Conservation (phyloP, 345 rosid genomes). For the Salix purpurea region DNA sequence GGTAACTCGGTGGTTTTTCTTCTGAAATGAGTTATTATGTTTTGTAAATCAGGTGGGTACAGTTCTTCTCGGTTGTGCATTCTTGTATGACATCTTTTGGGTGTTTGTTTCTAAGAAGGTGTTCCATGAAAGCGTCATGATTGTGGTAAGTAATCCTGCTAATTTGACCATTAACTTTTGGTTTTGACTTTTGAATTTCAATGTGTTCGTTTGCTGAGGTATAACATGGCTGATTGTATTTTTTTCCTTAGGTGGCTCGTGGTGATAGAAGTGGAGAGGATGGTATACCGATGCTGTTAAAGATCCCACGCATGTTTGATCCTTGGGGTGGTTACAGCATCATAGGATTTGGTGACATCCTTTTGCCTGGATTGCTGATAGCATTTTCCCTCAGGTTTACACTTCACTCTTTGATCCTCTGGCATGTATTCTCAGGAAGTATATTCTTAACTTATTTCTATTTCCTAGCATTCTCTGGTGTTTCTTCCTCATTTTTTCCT, state of each 20-base stretch:
- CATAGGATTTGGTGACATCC: conserved; percentile 98
- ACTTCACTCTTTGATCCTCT: neutral
- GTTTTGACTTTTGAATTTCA: neutral
- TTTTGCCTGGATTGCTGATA: conserved; percentile 82
- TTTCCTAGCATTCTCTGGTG: neutral
- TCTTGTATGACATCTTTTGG: conserved; percentile 97
- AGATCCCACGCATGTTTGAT: conserved; percentile 93
- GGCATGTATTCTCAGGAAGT: neutral
- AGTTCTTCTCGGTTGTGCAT: conserved; percentile 92
- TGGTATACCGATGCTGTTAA: conserved; percentile 96
- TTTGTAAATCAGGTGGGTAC: conserved; percentile 75
- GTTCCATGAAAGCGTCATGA: conserved; percentile 98
- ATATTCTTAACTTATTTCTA: neutral
- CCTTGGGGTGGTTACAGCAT: conserved; percentile 99
- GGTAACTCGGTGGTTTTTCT: neutral
- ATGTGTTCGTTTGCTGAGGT: conserved; percentile 3
- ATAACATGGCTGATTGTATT: conserved; percentile 6
- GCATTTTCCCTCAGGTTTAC: conserved; percentile 87
- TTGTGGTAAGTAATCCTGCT: conserved; percentile 63
- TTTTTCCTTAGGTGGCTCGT: conserved; percentile 73
- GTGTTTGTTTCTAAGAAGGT: conserved; percentile 90
- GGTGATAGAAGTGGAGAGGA: conserved; percentile 95
- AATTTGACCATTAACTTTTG: neutral
- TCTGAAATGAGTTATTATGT: conserved; percentile 9
- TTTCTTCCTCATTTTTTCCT: neutral